These are phyloP conservation scores for Lentinula novae-zelandiae DNA, from an alignment of 1,284 basidiomycete species.

Conservation along the genomic window DNA sequence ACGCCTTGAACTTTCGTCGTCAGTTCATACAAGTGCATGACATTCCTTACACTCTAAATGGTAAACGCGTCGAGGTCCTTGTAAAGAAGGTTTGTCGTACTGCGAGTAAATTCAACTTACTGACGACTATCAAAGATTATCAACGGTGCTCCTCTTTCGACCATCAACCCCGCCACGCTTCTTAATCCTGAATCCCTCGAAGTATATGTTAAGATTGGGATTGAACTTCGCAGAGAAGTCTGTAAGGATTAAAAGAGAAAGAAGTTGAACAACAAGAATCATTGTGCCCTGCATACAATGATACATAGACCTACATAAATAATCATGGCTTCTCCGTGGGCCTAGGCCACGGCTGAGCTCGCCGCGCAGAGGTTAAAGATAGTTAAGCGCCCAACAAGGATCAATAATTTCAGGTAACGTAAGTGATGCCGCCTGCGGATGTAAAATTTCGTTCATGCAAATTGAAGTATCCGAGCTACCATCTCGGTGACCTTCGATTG, in stretches of 20 bases:
- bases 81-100: constrained; percentile 64
- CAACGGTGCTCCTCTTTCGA: constrained; percentile 71
- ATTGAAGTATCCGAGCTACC: background rate
- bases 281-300: too few relatives aligned
- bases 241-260: constrained; percentile 5
- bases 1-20: constrained; percentile 12
- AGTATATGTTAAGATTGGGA: constrained; percentile 61
- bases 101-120: constrained; percentile 17
- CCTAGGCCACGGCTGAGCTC: too few relatives aligned
- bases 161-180: constrained; percentile 75
- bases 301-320: too few relatives aligned
- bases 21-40: constrained; percentile 70
- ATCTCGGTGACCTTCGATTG: background rate
- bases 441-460: background rate
- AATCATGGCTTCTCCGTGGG: too few relatives aligned
- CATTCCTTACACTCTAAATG: constrained; percentile 83
- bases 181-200: constrained; percentile 73
- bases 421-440: background rate
- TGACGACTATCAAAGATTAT: constrained; percentile 50
- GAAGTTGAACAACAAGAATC: too few relatives aligned
- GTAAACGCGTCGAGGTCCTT: constrained; percentile 82
- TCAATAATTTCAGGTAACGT: background rate
- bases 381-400: background rate
- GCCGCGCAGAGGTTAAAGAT: background rate
- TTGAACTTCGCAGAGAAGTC: constrained; percentile 40